Evolutionary conservation across 768 basidiomycete species (phyloP), one percentile per base, ranked within the genome.

Genomic region (Amanita pallidorosea): DNA sequence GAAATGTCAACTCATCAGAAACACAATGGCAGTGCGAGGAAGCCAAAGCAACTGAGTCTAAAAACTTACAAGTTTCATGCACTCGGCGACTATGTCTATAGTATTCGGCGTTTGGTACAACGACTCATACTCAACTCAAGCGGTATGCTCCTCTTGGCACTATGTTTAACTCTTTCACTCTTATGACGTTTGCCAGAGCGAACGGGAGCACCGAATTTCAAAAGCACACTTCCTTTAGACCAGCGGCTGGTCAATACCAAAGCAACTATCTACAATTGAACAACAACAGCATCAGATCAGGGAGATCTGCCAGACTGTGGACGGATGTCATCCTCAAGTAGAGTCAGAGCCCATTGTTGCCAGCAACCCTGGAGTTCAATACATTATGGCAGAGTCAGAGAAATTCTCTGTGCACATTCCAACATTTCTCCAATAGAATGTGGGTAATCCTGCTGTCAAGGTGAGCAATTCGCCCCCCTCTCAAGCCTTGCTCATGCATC

Each of bases 11-110:
- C 7, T 5, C 11, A 20, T 43, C 52, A 51, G 49, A n/a, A 47
- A 57, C 9, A 18, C 31, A 33, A 33, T 20, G 17, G 34, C 25
- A 17, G 31, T 17, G 34, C 29, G 35, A 25, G 20, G 34, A 31
- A 34, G 9, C 50, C 42, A 33, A 44, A 43, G 20, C 38, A 48
- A 17, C 29, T 55, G 15, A 57, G 55, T 36, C 31, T 61, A 1
- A 57, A 29, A 12, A 50, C 49, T 2, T 52, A 62, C 1, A 60
- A 56, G 41, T 47, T 17, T 18, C 58, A 60, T 23, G 56, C 57
- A 9, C 18, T 52, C 22, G 47, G 53, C 36, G 46, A 54, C 37
- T 57, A 57, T 44, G 23, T 17, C 18, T 12, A 45, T 29, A 33
- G 9, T 27, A 44, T 49, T 49, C 34, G 18, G 45, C 29, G 45